These are phyloP conservation scores for Aphanomyces euteiches DNA, from an alignment of 352 stramenopile species.

Conservation along the genomic window DNA sequence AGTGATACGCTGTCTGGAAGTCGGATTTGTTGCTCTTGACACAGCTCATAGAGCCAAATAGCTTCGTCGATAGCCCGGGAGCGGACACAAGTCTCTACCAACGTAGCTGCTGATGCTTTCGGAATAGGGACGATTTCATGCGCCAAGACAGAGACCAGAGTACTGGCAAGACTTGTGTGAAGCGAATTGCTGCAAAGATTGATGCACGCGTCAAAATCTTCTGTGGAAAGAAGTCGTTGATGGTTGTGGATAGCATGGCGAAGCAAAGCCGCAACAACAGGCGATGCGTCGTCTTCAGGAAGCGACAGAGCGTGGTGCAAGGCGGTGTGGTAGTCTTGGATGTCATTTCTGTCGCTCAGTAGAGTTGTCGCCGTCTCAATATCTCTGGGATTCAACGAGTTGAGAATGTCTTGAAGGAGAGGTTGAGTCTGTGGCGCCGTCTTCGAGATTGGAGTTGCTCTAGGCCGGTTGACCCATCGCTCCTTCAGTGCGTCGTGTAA, in stretches of 20 bases:
- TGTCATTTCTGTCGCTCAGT: too few relatives aligned
- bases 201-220: neutral
- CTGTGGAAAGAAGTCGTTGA: too few relatives aligned
- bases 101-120: neutral
- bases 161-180: neutral
- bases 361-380: too few relatives aligned
- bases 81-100: neutral
- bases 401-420: too few relatives aligned
- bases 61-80: neutral
- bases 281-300: neutral
- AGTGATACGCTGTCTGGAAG: neutral
- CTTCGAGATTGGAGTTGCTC: too few relatives aligned
- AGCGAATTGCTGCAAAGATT: neutral
- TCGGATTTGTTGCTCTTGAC: too few relatives aligned
- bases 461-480: too few relatives aligned
- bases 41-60: neutral
- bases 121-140: neutral
- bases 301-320: neutral
- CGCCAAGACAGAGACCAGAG: neutral
- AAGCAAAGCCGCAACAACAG: too few relatives aligned
- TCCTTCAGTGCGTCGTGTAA: too few relatives aligned
- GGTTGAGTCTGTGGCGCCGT: too few relatives aligned
- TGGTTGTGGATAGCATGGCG: too few relatives aligned
- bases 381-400: too few relatives aligned
- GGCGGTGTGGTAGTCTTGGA: neutral